Base-by-base conservation (phyloP, 805 yeast genomes). In the Metschnikowia baotianmanensis region DNA sequence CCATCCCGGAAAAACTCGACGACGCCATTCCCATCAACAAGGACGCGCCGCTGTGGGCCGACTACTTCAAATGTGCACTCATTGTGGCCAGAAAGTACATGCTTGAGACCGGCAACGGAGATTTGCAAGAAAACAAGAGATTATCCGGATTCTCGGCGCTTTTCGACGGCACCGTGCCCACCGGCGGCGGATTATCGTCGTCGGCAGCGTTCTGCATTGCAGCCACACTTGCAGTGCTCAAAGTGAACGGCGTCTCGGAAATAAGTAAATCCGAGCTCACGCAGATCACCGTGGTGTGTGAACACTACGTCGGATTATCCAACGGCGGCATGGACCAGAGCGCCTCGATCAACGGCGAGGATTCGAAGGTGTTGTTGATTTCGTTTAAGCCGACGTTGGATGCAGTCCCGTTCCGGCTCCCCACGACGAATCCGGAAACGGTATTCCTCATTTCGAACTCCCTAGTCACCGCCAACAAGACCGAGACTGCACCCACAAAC, bases 291-390 rank as follows among this genome's bases (percentile, higher is more conserved):
- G 80, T 78, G 30, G 77, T 75, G 5, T 77, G 82, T 28, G 89
- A 83, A 56, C 86, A 82, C 60, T 77, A 77, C 39, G 78, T 83
- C 26, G 89, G 89, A 25, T 84, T 83, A 38, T 82, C 80, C 57
- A 78, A 82, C 25, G 90, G 89, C n/a, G 88, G 89, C 28, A 77
- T 83, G 84, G 89, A 83, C 56, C 89, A 83, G 61, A 74, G 83
- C 35, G 89, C 88, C 3, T 77, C 84, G 0, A 71, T 83, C 18
- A 81, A 74, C 48, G 88, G 89, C 16, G 78, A 74, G 52, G 63
- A 60, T 30, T 71, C 69, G 43, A 77, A 82, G 47, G 83, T 82
- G 1, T 60, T 82, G 40, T 71, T 74, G 48, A 77, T 83, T 15
- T 76, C 75, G 48, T 83, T 82, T 62, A 69, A 72, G 45, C 89